phyloP scores from a whole-genome alignment of 805 yeast species.

The Pichia thaimueangensis region DNA sequence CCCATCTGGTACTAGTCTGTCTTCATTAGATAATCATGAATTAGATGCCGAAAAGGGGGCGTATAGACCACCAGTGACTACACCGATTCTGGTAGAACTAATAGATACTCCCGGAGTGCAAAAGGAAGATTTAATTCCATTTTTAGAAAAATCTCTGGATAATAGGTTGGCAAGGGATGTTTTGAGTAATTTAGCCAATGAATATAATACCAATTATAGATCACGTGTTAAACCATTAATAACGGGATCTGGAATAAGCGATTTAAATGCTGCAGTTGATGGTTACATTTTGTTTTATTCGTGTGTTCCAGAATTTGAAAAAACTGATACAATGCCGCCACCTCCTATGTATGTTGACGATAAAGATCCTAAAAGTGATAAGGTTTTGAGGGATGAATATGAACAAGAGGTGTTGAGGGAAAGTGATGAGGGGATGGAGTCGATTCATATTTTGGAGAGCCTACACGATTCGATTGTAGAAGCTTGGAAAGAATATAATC shows the following conservation, averaged over 20 bases:
- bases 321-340: slow-evolving; percentile 16
- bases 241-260: slow-evolving; percentile 76
- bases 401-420: slow-evolving; percentile 2
- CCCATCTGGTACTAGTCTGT: neutral
- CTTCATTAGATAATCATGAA: neutral
- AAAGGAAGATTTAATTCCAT: slow-evolving; percentile 64
- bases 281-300: slow-evolving; percentile 68
- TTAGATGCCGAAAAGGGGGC: no score
- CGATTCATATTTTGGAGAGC: slow-evolving; percentile 34
- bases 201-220: slow-evolving; percentile 18
- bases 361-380: neutral
- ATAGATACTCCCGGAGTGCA: slow-evolving; percentile 72
- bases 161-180: slow-evolving; percentile 53
- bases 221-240: slow-evolving; percentile 53
- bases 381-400: slow-evolving; percentile 1
- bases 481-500: slow-evolving; percentile 66
- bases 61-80: slow-evolving; percentile 44
- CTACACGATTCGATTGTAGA: slow-evolving; percentile 55
- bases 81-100: slow-evolving; percentile 61
- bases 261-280: slow-evolving; percentile 66
- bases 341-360: slow-evolving; percentile 8
- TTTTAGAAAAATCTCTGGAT: slow-evolving; percentile 65
- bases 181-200: slow-evolving; percentile 40
- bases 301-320: slow-evolving; percentile 54
- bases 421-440: neutral